Evolutionary conservation across 1,139 yeast genomes (phyloP).

Genomic region (Hyphopichia fennica): DNA sequence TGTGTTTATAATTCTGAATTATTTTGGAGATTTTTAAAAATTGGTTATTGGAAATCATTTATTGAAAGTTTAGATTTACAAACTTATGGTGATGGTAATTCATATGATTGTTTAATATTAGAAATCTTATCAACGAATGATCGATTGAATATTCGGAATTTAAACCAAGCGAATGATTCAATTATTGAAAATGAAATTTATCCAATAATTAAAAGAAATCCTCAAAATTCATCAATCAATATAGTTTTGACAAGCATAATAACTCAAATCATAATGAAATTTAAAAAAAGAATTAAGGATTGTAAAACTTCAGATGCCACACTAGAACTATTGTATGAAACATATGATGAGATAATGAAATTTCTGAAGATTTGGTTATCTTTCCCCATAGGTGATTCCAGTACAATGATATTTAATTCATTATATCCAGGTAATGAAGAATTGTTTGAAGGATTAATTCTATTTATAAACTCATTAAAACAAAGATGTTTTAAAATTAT

Average conservation of each 20-base stretch:
- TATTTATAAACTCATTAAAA: constrained; percentile 5
- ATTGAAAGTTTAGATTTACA: constrained; percentile 13
- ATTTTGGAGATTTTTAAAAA: constrained; percentile 29
- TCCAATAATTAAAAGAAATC: constrained; percentile 12
- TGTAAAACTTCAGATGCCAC: constrained; percentile 7
- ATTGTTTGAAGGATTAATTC: constrained; percentile 25
- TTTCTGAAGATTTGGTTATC: constrained; percentile 30
- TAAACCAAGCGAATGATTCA: not conserved
- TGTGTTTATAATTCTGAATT: constrained; percentile 10
- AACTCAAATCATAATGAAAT: constrained; percentile 12
- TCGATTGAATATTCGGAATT: constrained; percentile 9
- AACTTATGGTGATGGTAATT: constrained; percentile 6
- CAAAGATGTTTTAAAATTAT: not conserved
- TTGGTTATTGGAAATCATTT: constrained; percentile 34
- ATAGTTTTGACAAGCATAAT: constrained; percentile 20
- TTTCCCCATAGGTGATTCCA: constrained; percentile 13
- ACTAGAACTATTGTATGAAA: constrained; percentile 9
- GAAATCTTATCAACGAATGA: constrained; percentile 17
- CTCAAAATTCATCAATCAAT: constrained; percentile 27
- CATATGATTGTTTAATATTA: constrained; percentile 18
- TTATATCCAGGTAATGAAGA: constrained; percentile 30
- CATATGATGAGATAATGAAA: constrained; percentile 8
- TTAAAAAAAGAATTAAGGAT: constrained; percentile 3
- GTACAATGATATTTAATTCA: constrained; percentile 27
- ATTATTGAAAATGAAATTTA: constrained; percentile 10